A percentile compares a stretch with the other conserved stretches of the same genome.
phyloP scores from a whole-genome alignment of 2,329 filamentous ascomycete species.

The Beauveria sp. region DNA sequence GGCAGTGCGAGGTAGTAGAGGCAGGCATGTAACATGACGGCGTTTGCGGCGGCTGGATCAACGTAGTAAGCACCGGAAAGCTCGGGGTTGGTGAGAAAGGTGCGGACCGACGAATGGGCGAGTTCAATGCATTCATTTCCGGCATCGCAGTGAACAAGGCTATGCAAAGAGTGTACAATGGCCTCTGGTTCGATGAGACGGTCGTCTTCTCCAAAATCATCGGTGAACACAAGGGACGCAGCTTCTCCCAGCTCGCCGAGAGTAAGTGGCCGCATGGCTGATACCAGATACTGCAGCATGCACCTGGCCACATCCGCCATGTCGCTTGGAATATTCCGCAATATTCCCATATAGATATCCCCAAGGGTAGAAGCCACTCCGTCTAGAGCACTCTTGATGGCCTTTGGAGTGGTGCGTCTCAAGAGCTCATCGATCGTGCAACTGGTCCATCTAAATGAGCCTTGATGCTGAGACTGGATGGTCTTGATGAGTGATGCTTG shows the following conservation, averaged over 20 bases:
- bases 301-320: neutral
- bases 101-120: conserved; percentile 8
- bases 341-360: conserved; percentile 4
- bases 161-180: neutral
- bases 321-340: neutral
- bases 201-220: conserved; percentile 6
- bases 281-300: conserved; percentile 7
- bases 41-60: neutral
- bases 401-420: neutral
- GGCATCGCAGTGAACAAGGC: neutral
- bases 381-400: conserved; percentile 3
- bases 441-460: conserved; percentile 7
- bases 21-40: neutral
- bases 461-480: conserved; percentile 5
- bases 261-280: conserved; percentile 4
- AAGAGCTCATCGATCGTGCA: conserved; percentile 7
- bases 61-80: neutral
- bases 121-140: conserved; percentile 2
- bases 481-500: neutral
- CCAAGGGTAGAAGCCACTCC: conserved; percentile 3
- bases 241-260: conserved; percentile 5
- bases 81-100: neutral
- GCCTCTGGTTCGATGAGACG: conserved; percentile 10
- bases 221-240: neutral
- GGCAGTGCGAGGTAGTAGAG: conserved; percentile 6